Evolutionary conservation across 1,284 basidiomycete species (phyloP).

Genomic region (Flammula alnicola): DNA sequence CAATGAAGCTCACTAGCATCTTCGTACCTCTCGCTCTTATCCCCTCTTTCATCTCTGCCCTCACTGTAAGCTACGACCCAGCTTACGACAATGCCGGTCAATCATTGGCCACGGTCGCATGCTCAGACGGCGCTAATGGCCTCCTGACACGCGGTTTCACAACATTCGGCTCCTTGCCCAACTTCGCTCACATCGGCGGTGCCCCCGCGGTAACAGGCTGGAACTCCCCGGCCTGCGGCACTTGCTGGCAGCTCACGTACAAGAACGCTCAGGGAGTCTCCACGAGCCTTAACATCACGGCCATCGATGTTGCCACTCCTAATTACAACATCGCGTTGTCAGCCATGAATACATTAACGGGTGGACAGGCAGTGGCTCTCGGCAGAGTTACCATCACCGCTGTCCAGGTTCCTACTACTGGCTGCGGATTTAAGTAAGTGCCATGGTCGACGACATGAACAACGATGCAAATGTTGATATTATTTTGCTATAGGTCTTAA

Average conservation of each 20-base stretch:
- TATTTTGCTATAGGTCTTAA: no score
- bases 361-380: constrained; percentile 37
- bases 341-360: constrained; percentile 50
- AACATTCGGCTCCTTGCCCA: constrained; percentile 46
- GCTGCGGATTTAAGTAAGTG: constrained; percentile 39
- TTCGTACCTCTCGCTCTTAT: constrained; percentile 17
- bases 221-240: constrained; percentile 52
- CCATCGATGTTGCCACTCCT: constrained; percentile 42
- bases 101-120: constrained; percentile 46
- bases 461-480: not conserved
- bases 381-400: constrained; percentile 43
- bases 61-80: constrained; percentile 46
- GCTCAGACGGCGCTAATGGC: constrained; percentile 56
- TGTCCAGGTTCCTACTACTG: constrained; percentile 35
- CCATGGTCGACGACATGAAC: not conserved
- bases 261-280: constrained; percentile 32
- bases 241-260: constrained; percentile 53
- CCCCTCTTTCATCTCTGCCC: constrained; percentile 14
- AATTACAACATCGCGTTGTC: constrained; percentile 46
- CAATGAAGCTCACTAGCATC: constrained; percentile 23
- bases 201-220: constrained; percentile 44
- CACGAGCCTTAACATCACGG: constrained; percentile 41
- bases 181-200: constrained; percentile 50
- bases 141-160: constrained; percentile 43
- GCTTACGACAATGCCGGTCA: constrained; percentile 43